Base-by-base conservation (phyloP, 2,329 filamentous ascomycete species). In the Davidsoniella neocaledoniae region DNA sequence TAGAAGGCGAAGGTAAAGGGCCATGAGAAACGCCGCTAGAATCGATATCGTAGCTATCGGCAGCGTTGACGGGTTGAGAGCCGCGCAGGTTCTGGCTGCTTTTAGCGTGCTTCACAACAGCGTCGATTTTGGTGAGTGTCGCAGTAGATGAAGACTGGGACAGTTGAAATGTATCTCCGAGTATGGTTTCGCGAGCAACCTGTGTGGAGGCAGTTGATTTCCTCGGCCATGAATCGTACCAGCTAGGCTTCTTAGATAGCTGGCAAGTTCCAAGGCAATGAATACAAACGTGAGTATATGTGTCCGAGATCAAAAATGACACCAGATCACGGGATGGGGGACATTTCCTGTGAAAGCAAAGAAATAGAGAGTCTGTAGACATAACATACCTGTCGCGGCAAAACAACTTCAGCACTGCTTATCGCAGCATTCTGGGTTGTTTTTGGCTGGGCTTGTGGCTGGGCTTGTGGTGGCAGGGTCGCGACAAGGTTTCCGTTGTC, bases 221-320 rank as follows among this genome's bases (percentile, higher is more conserved):
- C 53, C 72, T 66, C 16, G 74, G 72, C 74, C 74, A 79, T 16
- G 76, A 74, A 48, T 74, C 74, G 60, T 80, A 80, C 77, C 76
- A 81, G 59, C 75, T 79, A 44, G 66, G 66, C 7, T 69, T 62
- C 58, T 76, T 76, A 53, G 67, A 68, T 37, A 70, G 61, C 72
- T 76, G 56, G 1, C 40, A 7, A 45, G 3, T 42, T 33, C 6
- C 23, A 41, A n/a, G 14, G 29, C 29, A 33, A 33, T 12, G 21
- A 10, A 33, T 33, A 12, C 8, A 19, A 36, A 3, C 12, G 45
- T n/a, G 44, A 47, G 46, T 48, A 40, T 12, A 21, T 7, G 14
- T 40, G 29, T 10, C 37, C 14, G 16, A 17, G 12, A 43, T 29
- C 25, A n/a, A n/a, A 2, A 16, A 25, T 43, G 10, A 43, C 38